Evolutionary conservation across 768 basidiomycete species (phyloP).

Genomic region (Kwoniella sp.): DNA sequence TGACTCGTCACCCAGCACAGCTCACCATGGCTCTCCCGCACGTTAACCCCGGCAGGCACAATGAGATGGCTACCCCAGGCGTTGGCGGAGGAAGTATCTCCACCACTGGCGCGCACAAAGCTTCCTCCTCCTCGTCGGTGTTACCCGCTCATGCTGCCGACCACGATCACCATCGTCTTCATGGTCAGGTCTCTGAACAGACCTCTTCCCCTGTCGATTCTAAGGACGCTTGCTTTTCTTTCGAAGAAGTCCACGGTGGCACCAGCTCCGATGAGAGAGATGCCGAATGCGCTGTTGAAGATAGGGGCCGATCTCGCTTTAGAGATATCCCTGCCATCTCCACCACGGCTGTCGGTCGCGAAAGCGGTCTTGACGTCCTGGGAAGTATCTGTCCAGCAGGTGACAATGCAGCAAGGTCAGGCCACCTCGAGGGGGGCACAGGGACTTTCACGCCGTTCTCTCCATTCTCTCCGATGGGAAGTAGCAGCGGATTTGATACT

Average conservation of each 20-base stretch:
- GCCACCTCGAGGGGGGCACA: not conserved
- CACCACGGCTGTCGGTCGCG: not conserved
- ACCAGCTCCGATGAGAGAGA: too few species aligned
- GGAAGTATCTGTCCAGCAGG: not conserved
- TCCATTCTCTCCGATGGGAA: not conserved
- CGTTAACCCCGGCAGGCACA: not conserved
- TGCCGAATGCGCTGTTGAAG: too few species aligned
- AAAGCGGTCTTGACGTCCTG: not conserved
- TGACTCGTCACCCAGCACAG: too few species aligned
- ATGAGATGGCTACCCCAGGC: not conserved
- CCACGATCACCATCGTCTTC: not conserved
- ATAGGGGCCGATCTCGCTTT: not conserved
- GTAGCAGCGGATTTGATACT: not conserved
- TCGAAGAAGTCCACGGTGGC: too few species aligned
- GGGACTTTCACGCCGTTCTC: conserved; percentile 3
- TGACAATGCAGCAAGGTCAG: not conserved
- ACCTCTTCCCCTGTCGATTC: not conserved
- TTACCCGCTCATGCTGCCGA: not conserved
- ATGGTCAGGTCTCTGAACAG: not conserved
- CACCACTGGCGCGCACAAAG: not conserved
- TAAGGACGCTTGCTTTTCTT: too few species aligned
- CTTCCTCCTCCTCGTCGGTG: not conserved
- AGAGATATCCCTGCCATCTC: not conserved
- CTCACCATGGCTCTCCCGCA: too few species aligned
- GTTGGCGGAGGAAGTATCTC: not conserved